Evolutionary conservation across 306 rosid genomes (phyloP), one percentile per base, ranked within the genome.

Genomic region (Datisca glomerata): DNA sequence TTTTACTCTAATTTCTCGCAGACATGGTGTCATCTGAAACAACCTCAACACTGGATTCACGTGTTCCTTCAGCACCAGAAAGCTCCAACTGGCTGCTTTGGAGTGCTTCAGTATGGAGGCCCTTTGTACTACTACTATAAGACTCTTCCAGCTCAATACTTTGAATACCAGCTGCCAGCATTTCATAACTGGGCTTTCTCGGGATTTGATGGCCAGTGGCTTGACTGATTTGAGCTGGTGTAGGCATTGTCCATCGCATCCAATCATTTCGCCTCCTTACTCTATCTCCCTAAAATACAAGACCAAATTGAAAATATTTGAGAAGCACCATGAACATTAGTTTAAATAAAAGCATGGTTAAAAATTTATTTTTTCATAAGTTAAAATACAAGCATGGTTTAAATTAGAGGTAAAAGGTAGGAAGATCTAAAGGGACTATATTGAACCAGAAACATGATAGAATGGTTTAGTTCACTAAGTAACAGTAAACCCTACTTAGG

Each of bases 231-330:
- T 75, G 71, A 64, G 47, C 63, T 20, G 58, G 10, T 38, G 78
- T 41, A 24, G 81, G 72, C 63, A 82, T 29, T 56, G 79, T 28
- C 94, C 97, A 87, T 53, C 45, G 79, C 60, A 7, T 18, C 82
- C 93, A 87, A 41, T 76, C 83, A 52, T 55, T 45, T 27, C 75
- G 82, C 66, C 71, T 68, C 60, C 97, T 79, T 65, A 87, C 51
- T 56, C 66, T 82, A 68, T 82, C 78, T 46, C 83, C 94, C 97
- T 87, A 47, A 33, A 16, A 55, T 41, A 27, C 3, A 28, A 29
- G 45, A 24, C 18, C 10, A 34, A n/a, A 49, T 14, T 21, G 24
- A 36, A 11, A 23, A 36, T 33, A 17, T 37, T 16, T 1, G 24
- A 37, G 24, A 36, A 15, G 15, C 23, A 18, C 24, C 12, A 51